Percentiles rank a stretch among this genome's conserved stretches.
These are phyloP conservation scores for Kuraishia hungarica DNA, from an alignment of 805 yeast genomes.

Conservation along the genomic window DNA sequence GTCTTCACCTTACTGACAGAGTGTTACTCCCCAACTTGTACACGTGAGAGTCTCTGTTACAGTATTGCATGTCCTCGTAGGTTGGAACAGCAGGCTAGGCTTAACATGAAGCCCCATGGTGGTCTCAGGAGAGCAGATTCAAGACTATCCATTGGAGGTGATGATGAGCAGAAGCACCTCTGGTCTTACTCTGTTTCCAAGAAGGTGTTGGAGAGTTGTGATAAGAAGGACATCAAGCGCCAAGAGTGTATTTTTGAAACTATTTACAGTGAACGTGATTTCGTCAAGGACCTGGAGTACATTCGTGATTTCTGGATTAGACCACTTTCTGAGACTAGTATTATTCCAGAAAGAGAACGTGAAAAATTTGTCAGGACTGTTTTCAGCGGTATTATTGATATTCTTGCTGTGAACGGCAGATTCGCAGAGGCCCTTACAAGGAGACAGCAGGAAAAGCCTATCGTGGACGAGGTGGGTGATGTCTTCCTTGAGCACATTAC, in stretches of 20 bases:
- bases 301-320: slow-evolving; percentile 90
- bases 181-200: slow-evolving; percentile 93
- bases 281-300: slow-evolving; percentile 89
- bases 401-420: slow-evolving; percentile 72
- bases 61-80: slow-evolving; percentile 95
- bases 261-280: slow-evolving; percentile 88
- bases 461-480: slow-evolving; percentile 82
- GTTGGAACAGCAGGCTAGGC: slow-evolving; percentile 89
- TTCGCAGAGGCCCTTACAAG: slow-evolving; percentile 85
- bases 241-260: slow-evolving; percentile 95
- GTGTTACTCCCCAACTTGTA: slow-evolving; percentile 96
- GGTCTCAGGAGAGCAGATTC: slow-evolving; percentile 73
- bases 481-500: slow-evolving; percentile 78
- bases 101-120: slow-evolving; percentile 82
- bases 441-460: slow-evolving; percentile 79
- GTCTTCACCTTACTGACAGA: slow-evolving; percentile 89
- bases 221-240: slow-evolving; percentile 80
- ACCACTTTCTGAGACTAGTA: slow-evolving; percentile 79
- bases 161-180: slow-evolving; percentile 71
- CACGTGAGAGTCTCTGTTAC: slow-evolving; percentile 80
- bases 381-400: slow-evolving; percentile 82
- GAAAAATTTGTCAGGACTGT: slow-evolving; percentile 89
- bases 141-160: slow-evolving; percentile 60
- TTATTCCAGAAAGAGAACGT: slow-evolving; percentile 81
- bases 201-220: slow-evolving; percentile 66